These are phyloP conservation scores for Metroxylon sagu DNA, from an alignment of 176 grass and related monocot genomes.

Conservation along the genomic window DNA sequence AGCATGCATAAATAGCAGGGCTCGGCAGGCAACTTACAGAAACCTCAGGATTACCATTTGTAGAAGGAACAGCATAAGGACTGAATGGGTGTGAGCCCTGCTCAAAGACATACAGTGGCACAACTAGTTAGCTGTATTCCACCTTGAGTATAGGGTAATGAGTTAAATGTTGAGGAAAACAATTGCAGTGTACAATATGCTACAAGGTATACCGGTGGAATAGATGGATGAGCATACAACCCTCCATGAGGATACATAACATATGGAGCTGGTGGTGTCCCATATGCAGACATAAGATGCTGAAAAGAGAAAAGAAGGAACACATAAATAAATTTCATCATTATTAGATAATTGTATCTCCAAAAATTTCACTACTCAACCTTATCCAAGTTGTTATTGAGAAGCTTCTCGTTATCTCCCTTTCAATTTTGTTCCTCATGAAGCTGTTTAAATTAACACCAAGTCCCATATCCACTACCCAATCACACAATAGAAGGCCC, in stretches of 20 bases:
- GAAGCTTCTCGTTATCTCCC: no score
- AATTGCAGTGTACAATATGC: neutral
- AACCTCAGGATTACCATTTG: conserved; percentile 65
- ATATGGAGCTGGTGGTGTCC: conserved; percentile 60
- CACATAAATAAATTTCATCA: conserved; percentile 1
- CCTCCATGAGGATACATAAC: conserved; percentile 89
- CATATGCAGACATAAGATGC: conserved; percentile 86
- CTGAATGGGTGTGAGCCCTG: conserved; percentile 81
- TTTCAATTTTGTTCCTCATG: no score
- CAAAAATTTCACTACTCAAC: conserved; percentile 5
- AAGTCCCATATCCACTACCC: no score
- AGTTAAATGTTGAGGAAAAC: no score
- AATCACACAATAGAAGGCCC: no score
- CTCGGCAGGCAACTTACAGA: conserved; percentile 39
- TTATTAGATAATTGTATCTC: neutral
- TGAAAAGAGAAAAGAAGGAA: conserved; percentile 26
- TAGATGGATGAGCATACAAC: conserved; percentile 91
- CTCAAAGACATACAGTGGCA: conserved; percentile 5
- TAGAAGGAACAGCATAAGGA: conserved; percentile 52
- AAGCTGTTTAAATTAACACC: no score
- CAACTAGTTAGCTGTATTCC: no score
- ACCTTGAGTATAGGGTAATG: no score
- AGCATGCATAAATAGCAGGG: no score
- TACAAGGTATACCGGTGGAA: conserved; percentile 58
- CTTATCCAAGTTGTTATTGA: no score